Percentiles rank a stretch among this genome's conserved stretches.
These are phyloP conservation scores for Podaxis sp. DNA, from an alignment of 768 basidiomycete species.

Conservation along the genomic window DNA sequence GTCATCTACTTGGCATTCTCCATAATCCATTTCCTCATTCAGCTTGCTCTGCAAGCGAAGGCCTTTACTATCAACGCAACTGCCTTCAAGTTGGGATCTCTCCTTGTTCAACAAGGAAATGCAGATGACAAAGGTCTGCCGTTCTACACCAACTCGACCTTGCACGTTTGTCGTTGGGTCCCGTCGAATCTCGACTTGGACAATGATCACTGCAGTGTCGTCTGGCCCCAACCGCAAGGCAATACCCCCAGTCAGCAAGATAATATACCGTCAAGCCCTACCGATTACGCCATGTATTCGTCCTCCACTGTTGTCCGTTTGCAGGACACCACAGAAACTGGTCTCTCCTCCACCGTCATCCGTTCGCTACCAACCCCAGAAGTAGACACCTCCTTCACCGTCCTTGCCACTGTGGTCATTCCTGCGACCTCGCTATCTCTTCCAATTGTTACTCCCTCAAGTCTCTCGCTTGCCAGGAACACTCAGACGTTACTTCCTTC, in stretches of 20 bases:
- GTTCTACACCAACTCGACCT: conserved; percentile 43
- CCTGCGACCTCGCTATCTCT: conserved; percentile 10
- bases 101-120: conserved; percentile 50
- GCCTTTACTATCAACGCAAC: conserved; percentile 65
- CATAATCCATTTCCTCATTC: conserved; percentile 61
- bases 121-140: conserved; percentile 51
- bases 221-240: conserved; percentile 44
- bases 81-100: conserved; percentile 52
- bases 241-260: background rate
- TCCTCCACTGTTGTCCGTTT: background rate
- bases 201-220: conserved; percentile 43
- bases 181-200: conserved; percentile 41
- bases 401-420: conserved; percentile 4
- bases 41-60: conserved; percentile 66
- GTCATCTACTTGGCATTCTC: conserved; percentile 68
- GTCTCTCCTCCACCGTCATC: conserved; percentile 6
- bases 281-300: background rate
- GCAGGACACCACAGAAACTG: background rate
- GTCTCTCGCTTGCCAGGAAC: background rate
- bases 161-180: conserved; percentile 59
- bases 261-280: background rate
- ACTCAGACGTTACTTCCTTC: background rate
- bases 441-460: background rate
- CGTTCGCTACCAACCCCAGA: background rate
- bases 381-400: no score